Percentiles rank a stretch among this genome's conserved stretches.
Conservation (phyloP, 306 rosid species). For the Notholithocarpus densiflorus region DNA sequence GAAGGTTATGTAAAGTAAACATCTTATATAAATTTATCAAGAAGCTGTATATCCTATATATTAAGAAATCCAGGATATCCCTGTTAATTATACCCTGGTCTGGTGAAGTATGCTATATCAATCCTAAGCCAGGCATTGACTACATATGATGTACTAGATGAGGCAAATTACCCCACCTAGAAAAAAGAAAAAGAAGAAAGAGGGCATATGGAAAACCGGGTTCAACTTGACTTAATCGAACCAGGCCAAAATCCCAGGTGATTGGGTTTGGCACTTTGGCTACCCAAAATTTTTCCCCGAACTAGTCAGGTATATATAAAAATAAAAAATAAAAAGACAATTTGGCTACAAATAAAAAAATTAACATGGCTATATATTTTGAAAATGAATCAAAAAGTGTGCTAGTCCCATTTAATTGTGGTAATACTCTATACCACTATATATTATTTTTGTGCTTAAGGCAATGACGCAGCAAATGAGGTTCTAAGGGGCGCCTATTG, state of each 20-base stretch:
- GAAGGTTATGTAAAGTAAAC: not conserved
- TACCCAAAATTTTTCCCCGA: too few relatives aligned
- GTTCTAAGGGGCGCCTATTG: too few relatives aligned
- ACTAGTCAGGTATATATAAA: too few relatives aligned
- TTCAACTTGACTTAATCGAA: not conserved
- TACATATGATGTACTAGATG: not conserved
- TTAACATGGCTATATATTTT: too few relatives aligned
- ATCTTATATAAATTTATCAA: not conserved
- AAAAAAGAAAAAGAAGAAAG: not conserved
- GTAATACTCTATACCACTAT: too few relatives aligned
- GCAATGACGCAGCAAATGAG: too few relatives aligned
- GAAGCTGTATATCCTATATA: not conserved
- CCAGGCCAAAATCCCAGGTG: not conserved
- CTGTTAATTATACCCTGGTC: not conserved
- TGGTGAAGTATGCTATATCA: not conserved
- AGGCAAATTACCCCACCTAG: not conserved
- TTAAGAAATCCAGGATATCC: not conserved
- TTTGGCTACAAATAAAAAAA: too few relatives aligned
- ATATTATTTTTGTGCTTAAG: too few relatives aligned
- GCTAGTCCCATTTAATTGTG: too few relatives aligned
- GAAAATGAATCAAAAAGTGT: too few relatives aligned
- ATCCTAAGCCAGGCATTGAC: not conserved
- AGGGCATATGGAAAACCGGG: not conserved
- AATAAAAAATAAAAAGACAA: too few relatives aligned
- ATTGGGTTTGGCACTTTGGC: not conserved